phyloP scores from a whole-genome alignment of 768 basidiomycete genomes.

The Lentinula raphanica region DNA sequence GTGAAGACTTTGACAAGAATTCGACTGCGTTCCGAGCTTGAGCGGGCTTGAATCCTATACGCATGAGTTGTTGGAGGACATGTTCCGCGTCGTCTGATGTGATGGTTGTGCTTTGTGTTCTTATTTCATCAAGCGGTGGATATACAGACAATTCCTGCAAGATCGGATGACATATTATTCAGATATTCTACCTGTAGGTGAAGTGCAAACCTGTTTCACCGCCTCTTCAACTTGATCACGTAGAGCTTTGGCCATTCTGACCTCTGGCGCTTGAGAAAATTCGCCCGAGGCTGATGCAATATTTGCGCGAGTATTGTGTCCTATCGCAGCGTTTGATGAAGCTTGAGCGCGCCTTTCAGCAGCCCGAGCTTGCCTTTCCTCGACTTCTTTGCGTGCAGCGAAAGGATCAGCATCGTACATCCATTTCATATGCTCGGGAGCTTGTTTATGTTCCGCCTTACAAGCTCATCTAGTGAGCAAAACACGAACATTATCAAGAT shows the following conservation, averaged over 20 bases:
- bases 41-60: conserved; percentile 58
- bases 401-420: conserved; percentile 90
- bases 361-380: conserved; percentile 57
- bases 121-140: conserved; percentile 33
- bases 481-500: neutral
- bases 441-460: conserved; percentile 54
- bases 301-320: conserved; percentile 7
- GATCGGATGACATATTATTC: conserved; percentile 8
- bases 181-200: neutral
- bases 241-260: conserved; percentile 73
- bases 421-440: conserved; percentile 72
- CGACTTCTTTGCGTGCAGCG: conserved; percentile 60
- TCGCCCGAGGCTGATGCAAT: conserved; percentile 22
- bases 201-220: conserved; percentile 58
- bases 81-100: conserved; percentile 35
- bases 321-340: neutral
- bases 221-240: conserved; percentile 78
- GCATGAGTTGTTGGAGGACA: conserved; percentile 50
- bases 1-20: conserved; percentile 54
- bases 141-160: conserved; percentile 47
- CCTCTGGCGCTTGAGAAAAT: conserved; percentile 58
- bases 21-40: conserved; percentile 50
- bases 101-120: conserved; percentile 31
- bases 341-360: conserved; percentile 36
- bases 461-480: neutral